phyloP scores from a whole-genome alignment of 2,329 filamentous ascomycete species.

The Fusarium marasasianum region DNA sequence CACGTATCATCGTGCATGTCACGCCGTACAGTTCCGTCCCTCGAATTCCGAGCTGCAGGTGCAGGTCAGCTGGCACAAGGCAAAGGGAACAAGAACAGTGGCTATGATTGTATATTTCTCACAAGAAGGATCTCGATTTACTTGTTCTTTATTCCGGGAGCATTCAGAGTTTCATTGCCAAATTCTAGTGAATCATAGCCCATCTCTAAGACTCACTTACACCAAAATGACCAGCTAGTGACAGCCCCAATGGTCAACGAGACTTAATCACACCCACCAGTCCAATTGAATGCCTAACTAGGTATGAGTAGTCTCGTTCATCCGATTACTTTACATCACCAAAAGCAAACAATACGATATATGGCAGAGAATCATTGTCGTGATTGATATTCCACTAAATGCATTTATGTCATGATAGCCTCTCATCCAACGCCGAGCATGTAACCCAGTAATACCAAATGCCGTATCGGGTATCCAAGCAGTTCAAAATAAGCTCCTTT shows the following conservation, averaged over 20 bases:
- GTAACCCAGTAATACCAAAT: constrained; percentile 40
- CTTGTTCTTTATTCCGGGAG: neutral
- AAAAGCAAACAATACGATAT: neutral
- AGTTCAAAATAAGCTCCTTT: constrained; percentile 36
- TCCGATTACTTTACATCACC: neutral
- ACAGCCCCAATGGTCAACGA: neutral
- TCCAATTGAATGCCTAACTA: no score
- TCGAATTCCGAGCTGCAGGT: constrained; percentile 15
- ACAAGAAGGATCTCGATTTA: neutral
- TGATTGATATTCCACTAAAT: constrained; percentile 41
- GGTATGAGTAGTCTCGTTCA: no score
- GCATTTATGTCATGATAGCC: constrained; percentile 38
- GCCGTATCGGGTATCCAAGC: constrained; percentile 48
- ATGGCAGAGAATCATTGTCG: constrained; percentile 29
- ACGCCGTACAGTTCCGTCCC: constrained; percentile 15
- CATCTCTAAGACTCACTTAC: neutral
- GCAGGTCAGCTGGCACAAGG: constrained; percentile 20
- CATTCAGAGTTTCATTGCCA: neutral
- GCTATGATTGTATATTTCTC: neutral
- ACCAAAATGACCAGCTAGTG: neutral
- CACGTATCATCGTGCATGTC: constrained; percentile 36
- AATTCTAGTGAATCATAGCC: neutral
- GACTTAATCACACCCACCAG: neutral
- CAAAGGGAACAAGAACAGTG: neutral
- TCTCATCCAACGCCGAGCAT: constrained; percentile 43